Conservation (phyloP, 2,329 filamentous ascomycete genomes). For the Ophiostoma angusticollis region DNA sequence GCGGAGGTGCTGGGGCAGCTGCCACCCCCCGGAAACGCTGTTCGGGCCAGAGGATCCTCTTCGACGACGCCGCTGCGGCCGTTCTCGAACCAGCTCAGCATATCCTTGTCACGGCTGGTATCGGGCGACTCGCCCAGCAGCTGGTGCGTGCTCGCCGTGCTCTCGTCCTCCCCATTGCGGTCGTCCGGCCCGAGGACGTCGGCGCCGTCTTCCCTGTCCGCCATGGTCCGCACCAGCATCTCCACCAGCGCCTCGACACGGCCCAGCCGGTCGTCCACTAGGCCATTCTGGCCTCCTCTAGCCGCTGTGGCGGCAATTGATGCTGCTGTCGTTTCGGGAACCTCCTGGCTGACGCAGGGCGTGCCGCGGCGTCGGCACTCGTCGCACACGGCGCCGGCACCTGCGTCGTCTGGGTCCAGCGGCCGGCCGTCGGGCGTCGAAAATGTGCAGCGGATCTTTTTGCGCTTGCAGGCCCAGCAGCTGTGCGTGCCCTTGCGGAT, state of each 20-base stretch:
- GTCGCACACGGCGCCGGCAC: conserved; percentile 26
- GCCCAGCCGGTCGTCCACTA: conserved; percentile 20
- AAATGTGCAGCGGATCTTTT: conserved; percentile 39
- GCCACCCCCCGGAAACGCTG: too few species aligned
- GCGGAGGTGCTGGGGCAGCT: too few species aligned
- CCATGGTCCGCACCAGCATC: conserved; percentile 7
- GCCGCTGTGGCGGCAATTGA: not conserved
- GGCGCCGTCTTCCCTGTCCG: too few species aligned
- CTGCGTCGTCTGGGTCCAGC: conserved; percentile 10
- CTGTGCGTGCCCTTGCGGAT: conserved; percentile 28
- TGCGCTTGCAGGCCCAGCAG: conserved; percentile 45
- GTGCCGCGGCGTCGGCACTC: conserved; percentile 32
- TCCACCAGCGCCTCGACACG: conserved; percentile 25
- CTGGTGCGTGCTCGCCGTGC: too few species aligned
- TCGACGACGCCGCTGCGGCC: too few species aligned
- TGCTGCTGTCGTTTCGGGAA: conserved; percentile 20
- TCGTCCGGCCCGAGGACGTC: too few species aligned
- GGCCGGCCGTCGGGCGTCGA: conserved; percentile 15
- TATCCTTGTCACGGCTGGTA: too few species aligned
- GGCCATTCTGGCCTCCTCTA: conserved; percentile 7
- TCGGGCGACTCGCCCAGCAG: too few species aligned
- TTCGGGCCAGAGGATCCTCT: too few species aligned
- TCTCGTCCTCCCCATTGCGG: not conserved
- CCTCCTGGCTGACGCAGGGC: conserved; percentile 35
- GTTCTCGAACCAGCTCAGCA: too few species aligned